Evolutionary conservation across 257 asterid genomes (phyloP).

Genomic region (Gynochthodes officinalis): DNA sequence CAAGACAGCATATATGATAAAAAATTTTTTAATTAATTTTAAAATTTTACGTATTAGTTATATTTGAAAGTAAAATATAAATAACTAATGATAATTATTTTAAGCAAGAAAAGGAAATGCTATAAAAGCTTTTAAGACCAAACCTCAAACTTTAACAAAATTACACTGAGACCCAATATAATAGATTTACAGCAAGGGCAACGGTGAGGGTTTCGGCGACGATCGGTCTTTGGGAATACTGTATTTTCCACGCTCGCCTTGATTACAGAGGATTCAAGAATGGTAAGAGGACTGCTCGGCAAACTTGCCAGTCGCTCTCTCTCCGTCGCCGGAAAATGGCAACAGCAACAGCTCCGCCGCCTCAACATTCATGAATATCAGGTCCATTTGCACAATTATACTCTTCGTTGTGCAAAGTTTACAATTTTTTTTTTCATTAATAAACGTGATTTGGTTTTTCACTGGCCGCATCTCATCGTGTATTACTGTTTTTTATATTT

Average conservation of each 20-base stretch:
- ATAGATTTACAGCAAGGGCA: too few relatives aligned
- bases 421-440: neutral
- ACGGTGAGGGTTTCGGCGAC: slow-evolving; percentile 7
- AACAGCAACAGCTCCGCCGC: slow-evolving; percentile 98
- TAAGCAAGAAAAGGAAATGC: too few relatives aligned
- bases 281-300: slow-evolving; percentile 81
- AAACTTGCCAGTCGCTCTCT: slow-evolving; percentile 78
- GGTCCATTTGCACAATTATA: slow-evolving; percentile 33
- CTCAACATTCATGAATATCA: slow-evolving; percentile 97
- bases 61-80: too few relatives aligned
- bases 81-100: too few relatives aligned
- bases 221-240: slow-evolving; percentile 1
- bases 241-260: neutral
- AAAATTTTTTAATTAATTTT: too few relatives aligned
- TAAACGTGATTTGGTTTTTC: neutral
- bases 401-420: neutral
- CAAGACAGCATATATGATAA: too few relatives aligned
- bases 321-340: slow-evolving; percentile 95
- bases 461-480: neutral
- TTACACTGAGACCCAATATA: too few relatives aligned
- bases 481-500: neutral
- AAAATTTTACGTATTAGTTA: too few relatives aligned
- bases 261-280: slow-evolving; percentile 20
- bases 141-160: too few relatives aligned
- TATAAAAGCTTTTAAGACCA: too few relatives aligned